Evolutionary conservation across 1,284 basidiomycete species (phyloP).

Genomic region (Erythrobasidium hasegawianum): DNA sequence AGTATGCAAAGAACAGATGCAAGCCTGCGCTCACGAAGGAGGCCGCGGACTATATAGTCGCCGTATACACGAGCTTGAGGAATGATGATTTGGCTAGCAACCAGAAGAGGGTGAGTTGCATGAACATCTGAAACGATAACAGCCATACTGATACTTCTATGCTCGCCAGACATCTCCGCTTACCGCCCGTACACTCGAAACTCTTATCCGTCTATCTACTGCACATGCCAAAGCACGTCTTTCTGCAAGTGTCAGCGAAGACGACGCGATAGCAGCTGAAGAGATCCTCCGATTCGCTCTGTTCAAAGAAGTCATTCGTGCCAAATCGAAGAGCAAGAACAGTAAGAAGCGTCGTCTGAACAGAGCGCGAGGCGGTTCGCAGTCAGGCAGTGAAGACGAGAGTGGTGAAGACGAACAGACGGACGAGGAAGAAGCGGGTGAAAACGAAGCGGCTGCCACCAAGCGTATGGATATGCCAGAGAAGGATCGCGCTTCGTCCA

Average conservation of each 20-base stretch:
- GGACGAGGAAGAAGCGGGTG: conserved; percentile 62
- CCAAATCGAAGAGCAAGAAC: conserved; percentile 58
- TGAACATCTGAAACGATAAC: neutral
- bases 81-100: conserved; percentile 91
- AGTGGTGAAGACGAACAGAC: conserved; percentile 57
- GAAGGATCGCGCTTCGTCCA: conserved; percentile 26
- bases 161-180: conserved; percentile 78
- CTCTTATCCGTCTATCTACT: conserved; percentile 93
- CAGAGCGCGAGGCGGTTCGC: conserved; percentile 45
- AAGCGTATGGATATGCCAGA: conserved; percentile 37
- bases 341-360: conserved; percentile 51
- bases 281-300: conserved; percentile 94
- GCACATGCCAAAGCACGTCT: conserved; percentile 96
- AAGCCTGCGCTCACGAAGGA: conserved; percentile 84
- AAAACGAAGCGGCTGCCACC: conserved; percentile 52
- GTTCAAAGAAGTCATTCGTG: conserved; percentile 84
- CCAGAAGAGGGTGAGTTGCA: conserved; percentile 68
- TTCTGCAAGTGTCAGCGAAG: conserved; percentile 75
- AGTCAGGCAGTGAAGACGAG: conserved; percentile 51
- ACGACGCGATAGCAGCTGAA: conserved; percentile 86
- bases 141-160: neutral
- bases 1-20: conserved; percentile 87
- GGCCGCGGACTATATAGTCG: conserved; percentile 90
- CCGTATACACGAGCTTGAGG: conserved; percentile 84
- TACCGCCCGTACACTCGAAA: conserved; percentile 97